phyloP scores from a whole-genome alignment of 2,329 filamentous ascomycete species.

The Cladosporium sp. region DNA sequence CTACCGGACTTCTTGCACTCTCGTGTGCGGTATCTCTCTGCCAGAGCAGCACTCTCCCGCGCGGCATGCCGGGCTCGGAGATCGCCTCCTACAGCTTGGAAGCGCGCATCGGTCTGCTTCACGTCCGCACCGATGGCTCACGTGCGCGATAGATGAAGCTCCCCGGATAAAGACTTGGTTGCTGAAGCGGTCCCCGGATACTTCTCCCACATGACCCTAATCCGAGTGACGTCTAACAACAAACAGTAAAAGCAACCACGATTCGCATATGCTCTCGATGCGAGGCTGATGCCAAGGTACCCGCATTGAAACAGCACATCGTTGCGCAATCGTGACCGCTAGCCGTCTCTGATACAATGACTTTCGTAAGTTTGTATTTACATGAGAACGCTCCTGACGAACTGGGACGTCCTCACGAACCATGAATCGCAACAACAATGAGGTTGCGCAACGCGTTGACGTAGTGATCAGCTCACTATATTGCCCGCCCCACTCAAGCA shows the following conservation, averaged over 20 bases:
- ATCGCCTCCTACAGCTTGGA: not conserved
- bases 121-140: not conserved
- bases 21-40: not conserved
- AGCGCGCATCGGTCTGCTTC: not conserved
- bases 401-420: not conserved
- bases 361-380: not conserved
- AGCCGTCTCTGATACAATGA: not conserved
- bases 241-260: not conserved
- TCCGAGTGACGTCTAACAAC: not conserved
- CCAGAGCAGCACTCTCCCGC: not conserved
- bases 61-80: not conserved
- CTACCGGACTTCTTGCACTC: not conserved
- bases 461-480: not conserved
- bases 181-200: not conserved
- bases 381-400: not conserved
- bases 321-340: not conserved
- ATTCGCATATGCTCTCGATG: not conserved
- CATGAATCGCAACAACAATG: not conserved
- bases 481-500: not conserved
- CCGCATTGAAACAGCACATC: not conserved
- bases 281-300: not conserved
- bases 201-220: constrained; percentile 3
- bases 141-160: not conserved
- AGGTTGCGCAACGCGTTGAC: not conserved
- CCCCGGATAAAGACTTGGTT: not conserved